These are phyloP conservation scores for Cicer bijugum DNA, from an alignment of 306 rosid genomes.

Conservation along the genomic window DNA sequence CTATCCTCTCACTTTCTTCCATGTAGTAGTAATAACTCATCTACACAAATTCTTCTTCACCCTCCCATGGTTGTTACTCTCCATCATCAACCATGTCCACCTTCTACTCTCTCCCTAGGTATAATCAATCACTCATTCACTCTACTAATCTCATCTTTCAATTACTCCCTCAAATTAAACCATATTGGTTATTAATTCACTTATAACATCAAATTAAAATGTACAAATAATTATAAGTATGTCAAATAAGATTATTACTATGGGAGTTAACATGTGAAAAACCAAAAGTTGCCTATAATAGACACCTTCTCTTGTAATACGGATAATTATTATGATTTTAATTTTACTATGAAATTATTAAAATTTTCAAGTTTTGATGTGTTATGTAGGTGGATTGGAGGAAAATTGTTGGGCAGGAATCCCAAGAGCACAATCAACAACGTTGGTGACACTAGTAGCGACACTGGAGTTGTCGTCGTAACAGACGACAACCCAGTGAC, in stretches of 20 bases:
- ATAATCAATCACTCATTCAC: background rate
- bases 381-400: constrained; percentile 57
- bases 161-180: too few relatives aligned
- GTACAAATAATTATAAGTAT: background rate
- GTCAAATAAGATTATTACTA: background rate
- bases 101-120: constrained; percentile 72
- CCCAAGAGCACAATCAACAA: constrained; percentile 9
- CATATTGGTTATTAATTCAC: too few relatives aligned
- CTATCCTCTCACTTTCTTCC: background rate
- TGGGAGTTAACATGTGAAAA: too few relatives aligned
- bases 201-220: background rate
- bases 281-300: too few relatives aligned
- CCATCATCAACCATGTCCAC: constrained; percentile 65
- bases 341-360: background rate
- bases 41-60: background rate
- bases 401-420: constrained; percentile 26
- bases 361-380: background rate
- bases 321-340: too few relatives aligned
- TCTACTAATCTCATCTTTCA: background rate
- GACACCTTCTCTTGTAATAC: too few relatives aligned
- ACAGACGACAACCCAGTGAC: constrained; percentile 40
- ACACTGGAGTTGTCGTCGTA: background rate
- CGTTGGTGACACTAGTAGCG: constrained; percentile 27
- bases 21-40: background rate
- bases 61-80: constrained; percentile 62